phyloP scores from a whole-genome alignment of 2,329 filamentous ascomycete species.

The Fusarium goolgardi region DNA sequence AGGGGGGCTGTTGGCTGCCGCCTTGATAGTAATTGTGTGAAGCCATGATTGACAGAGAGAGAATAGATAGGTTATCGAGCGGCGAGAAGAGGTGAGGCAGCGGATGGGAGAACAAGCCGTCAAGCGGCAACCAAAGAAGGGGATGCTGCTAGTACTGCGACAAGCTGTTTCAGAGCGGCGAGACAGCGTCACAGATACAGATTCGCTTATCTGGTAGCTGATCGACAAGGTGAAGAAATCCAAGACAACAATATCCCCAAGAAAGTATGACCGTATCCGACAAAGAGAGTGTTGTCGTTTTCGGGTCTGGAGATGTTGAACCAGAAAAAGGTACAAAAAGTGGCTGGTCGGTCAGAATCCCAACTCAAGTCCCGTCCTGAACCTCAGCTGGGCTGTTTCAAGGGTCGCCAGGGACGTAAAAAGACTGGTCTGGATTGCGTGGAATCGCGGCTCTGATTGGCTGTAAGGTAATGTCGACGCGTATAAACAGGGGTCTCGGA shows the following conservation, averaged over 20 bases:
- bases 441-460: slow-evolving; percentile 41
- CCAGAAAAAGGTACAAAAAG: slow-evolving; percentile 24
- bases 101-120: slow-evolving; percentile 29
- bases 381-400: slow-evolving; percentile 31
- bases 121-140: slow-evolving; percentile 39
- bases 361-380: slow-evolving; percentile 14
- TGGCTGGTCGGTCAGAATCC: slow-evolving; percentile 33
- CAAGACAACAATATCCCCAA: neutral
- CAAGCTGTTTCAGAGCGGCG: slow-evolving; percentile 29
- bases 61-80: slow-evolving; percentile 15
- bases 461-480: slow-evolving; percentile 18
- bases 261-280: neutral
- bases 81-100: slow-evolving; percentile 21
- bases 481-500: slow-evolving; percentile 34
- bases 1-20: slow-evolving; percentile 56
- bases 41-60: slow-evolving; percentile 59
- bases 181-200: slow-evolving; percentile 17
- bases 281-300: slow-evolving; percentile 5
- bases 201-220: slow-evolving; percentile 10
- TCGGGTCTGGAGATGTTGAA: slow-evolving; percentile 13
- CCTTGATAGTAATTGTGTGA: slow-evolving; percentile 73
- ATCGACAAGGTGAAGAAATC: neutral
- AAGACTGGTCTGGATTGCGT: slow-evolving; percentile 39
- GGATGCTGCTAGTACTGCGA: slow-evolving; percentile 24
- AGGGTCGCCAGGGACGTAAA: slow-evolving; percentile 30